Evolutionary conservation across 2,329 filamentous ascomycete genomes (phyloP).

Genomic region (Periconia sp.): DNA sequence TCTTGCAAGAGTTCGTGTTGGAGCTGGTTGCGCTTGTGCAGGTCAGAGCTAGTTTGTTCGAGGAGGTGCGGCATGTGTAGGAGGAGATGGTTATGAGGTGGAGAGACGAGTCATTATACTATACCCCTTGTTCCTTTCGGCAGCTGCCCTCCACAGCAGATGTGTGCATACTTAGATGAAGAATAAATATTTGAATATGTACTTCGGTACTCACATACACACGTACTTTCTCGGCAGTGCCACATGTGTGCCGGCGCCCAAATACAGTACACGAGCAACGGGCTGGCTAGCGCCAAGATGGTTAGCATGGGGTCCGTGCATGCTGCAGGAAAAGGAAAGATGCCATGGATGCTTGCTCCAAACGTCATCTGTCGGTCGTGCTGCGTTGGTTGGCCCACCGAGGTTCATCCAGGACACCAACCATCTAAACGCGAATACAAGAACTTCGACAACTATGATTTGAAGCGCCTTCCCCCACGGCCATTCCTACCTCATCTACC

Average conservation of each 20-base stretch:
- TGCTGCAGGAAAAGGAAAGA: neutral
- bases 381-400: neutral
- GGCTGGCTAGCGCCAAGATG: no score
- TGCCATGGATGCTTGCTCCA: neutral
- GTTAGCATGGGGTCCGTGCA: neutral
- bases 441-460: slow-evolving; percentile 4
- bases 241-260: no score
- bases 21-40: slow-evolving; percentile 53
- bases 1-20: slow-evolving; percentile 54
- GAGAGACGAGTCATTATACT: slow-evolving; percentile 3
- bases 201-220: no score
- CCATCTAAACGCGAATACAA: neutral
- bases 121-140: slow-evolving; percentile 1
- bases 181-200: neutral
- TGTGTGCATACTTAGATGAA: neutral
- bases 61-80: slow-evolving; percentile 47
- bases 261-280: no score
- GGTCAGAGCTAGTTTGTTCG: slow-evolving; percentile 50
- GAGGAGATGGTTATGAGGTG: no score
- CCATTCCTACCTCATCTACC: slow-evolving; percentile 1
- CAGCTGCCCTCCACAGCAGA: neutral
- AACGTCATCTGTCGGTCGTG: slow-evolving; percentile 10
- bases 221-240: no score
- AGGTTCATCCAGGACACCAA: slow-evolving; percentile 1
- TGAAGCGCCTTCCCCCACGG: neutral